Conservation (phyloP, 805 yeast species). For the Saccharomycopsis malanga region DNA sequence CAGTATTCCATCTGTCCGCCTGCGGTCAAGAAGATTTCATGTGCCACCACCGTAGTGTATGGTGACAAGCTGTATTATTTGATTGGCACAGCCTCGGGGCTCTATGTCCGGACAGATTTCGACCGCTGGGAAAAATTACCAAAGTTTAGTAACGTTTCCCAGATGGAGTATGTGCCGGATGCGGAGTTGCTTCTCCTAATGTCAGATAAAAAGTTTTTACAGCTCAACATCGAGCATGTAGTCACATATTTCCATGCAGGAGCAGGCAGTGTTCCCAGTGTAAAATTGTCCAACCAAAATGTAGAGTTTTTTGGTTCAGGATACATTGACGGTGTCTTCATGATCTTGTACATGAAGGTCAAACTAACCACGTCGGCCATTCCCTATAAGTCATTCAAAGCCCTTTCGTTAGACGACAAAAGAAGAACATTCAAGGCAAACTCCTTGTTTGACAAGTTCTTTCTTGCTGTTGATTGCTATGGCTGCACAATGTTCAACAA, state of each 20-base stretch:
- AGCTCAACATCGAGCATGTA: constrained; percentile 9
- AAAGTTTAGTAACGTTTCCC: constrained; percentile 5
- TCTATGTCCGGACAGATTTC: constrained; percentile 10
- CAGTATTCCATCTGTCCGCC: constrained; percentile 1
- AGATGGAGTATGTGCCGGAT: constrained; percentile 13
- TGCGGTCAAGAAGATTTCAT: neutral
- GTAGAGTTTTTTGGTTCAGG: constrained; percentile 18
- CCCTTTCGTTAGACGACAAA: constrained; percentile 10
- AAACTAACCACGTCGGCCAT: constrained; percentile 13
- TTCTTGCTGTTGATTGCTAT: constrained; percentile 18
- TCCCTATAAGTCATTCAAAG: constrained; percentile 17
- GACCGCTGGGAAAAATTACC: constrained; percentile 13
- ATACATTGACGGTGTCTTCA: constrained; percentile 2
- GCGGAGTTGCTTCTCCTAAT: constrained; percentile 12
- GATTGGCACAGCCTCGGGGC: constrained; percentile 10
- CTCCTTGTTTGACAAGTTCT: constrained; percentile 15
- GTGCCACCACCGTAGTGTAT: neutral
- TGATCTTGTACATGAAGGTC: constrained; percentile 20
- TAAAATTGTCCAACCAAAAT: constrained; percentile 16
- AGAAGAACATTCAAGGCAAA: constrained; percentile 11
- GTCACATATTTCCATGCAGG: neutral
- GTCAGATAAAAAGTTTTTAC: constrained; percentile 18
- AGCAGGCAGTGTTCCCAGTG: neutral
- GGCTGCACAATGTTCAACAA: constrained; percentile 10
- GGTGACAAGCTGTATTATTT: constrained; percentile 7